A percentile compares a stretch with the other conserved stretches of the same genome.
Conservation (phyloP, 2,329 filamentous ascomycete genomes). For the Pyricularia pennisetigena region DNA sequence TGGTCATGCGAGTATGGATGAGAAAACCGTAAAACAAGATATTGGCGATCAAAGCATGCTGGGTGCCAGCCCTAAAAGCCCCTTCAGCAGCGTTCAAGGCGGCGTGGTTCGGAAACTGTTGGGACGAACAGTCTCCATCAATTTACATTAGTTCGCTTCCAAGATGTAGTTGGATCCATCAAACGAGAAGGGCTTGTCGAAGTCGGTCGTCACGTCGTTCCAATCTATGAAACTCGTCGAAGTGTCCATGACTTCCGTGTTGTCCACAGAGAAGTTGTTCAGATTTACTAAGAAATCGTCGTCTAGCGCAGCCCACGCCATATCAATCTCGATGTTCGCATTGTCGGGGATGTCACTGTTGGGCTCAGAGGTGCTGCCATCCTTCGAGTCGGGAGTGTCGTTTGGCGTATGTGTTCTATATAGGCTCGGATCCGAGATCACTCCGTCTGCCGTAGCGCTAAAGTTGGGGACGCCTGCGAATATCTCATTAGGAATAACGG, state of each 20-base stretch:
- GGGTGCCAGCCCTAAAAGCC: neutral
- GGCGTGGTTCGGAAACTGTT: neutral
- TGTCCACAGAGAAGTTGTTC: slow-evolving; percentile 23
- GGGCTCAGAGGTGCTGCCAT: slow-evolving; percentile 47
- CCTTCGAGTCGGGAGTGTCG: slow-evolving; percentile 56
- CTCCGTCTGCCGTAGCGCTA: slow-evolving; percentile 31
- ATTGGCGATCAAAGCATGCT: neutral
- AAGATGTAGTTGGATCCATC: slow-evolving; percentile 35
- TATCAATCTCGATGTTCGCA: slow-evolving; percentile 40
- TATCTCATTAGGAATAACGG: slow-evolving; percentile 44
- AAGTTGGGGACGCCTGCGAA: slow-evolving; percentile 28
- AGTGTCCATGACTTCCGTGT: slow-evolving; percentile 9
- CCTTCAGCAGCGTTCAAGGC: neutral
- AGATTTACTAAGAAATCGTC: slow-evolving; percentile 33
- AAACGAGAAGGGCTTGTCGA: slow-evolving; percentile 42
- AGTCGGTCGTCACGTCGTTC: slow-evolving; percentile 41
- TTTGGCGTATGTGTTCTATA: slow-evolving; percentile 49
- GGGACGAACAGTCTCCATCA: neutral
- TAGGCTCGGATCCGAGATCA: slow-evolving; percentile 41
- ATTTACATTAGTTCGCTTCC: slow-evolving; percentile 13
- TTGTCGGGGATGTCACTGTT: slow-evolving; percentile 53
- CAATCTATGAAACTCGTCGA: slow-evolving; percentile 20
- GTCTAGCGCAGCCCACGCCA: slow-evolving; percentile 41
- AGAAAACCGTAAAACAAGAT: neutral
- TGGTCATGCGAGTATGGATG: neutral